Conservation (phyloP, 164 flowering plant genomes). For the Macadamia tetraphylla region DNA sequence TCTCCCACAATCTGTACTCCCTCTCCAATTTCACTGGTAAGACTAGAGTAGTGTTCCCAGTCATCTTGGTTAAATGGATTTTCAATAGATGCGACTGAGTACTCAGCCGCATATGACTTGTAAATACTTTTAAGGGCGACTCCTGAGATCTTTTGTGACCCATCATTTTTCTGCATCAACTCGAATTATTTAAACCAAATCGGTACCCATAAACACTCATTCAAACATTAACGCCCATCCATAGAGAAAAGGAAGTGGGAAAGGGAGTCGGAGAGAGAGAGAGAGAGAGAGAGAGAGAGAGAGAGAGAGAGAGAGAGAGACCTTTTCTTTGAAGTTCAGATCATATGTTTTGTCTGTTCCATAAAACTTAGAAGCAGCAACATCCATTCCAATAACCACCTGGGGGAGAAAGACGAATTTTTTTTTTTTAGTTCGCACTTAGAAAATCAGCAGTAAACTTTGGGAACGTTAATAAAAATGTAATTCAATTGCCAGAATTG, state of each 20-base stretch:
- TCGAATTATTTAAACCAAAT: no score
- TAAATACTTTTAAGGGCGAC: slow-evolving; percentile 66
- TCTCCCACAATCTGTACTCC: slow-evolving; percentile 88
- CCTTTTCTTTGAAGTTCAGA: slow-evolving; percentile 90
- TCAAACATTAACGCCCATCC: neutral
- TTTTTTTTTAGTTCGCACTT: no score
- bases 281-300: no score
- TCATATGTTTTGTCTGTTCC: slow-evolving; percentile 66
- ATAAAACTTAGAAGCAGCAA: slow-evolving; percentile 93
- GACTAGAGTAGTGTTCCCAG: slow-evolving; percentile 73
- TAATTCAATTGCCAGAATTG: neutral
- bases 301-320: slow-evolving; percentile 8
- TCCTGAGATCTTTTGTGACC: slow-evolving; percentile 77
- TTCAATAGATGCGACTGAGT: slow-evolving; percentile 86
- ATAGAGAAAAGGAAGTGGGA: no score
- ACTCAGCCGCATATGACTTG: slow-evolving; percentile 74
- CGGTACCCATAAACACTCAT: no score
- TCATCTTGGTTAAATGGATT: slow-evolving; percentile 97
- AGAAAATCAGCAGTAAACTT: neutral
- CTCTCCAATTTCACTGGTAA: slow-evolving; percentile 65
- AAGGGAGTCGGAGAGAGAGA: neutral
- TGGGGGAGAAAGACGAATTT: slow-evolving; percentile 8
- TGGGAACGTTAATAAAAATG: neutral
- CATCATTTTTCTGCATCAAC: slow-evolving; percentile 64
- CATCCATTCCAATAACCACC: slow-evolving; percentile 98